Percentiles rank a stretch among this genome's conserved stretches.
Evolutionary conservation across 177 flowering plant genomes (phyloP).

Genomic region (Vitis hybrid): DNA sequence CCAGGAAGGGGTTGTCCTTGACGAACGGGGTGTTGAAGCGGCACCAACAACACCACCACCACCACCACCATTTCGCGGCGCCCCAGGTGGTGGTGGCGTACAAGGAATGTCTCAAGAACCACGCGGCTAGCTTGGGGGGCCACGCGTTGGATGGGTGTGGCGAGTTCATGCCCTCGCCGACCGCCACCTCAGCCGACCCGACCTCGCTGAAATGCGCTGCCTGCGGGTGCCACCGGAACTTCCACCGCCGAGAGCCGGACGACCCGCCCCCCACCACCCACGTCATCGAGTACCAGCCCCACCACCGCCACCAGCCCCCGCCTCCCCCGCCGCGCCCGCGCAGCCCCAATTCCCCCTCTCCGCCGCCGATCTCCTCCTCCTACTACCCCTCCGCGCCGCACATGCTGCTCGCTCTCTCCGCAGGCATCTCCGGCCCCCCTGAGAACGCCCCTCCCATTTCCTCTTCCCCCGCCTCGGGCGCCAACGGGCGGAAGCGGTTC

Average conservation of each 20-base stretch:
- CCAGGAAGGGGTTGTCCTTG: constrained; percentile 36
- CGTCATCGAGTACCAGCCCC: constrained; percentile 36
- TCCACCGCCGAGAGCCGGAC: constrained; percentile 81
- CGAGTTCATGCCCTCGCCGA: constrained; percentile 87
- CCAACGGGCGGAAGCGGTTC: constrained; percentile 53
- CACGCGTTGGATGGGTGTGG: constrained; percentile 95
- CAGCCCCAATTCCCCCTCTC: constrained; percentile 38
- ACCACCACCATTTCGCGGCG: constrained; percentile 10
- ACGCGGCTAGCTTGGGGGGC: constrained; percentile 80
- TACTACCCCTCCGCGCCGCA: constrained; percentile 70
- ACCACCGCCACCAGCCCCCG: constrained; percentile 38
- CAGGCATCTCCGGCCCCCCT: constrained; percentile 24
- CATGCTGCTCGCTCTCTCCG: constrained; percentile 72
- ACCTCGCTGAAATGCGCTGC: constrained; percentile 84
- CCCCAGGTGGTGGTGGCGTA: constrained; percentile 26
- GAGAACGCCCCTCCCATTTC: constrained; percentile 14
- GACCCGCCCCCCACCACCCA: constrained; percentile 29
- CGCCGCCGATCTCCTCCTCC: constrained; percentile 53
- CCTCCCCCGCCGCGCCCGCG: constrained; percentile 32
- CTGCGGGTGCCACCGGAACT: constrained; percentile 94
- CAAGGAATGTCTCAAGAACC: constrained; percentile 88
- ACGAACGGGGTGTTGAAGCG: constrained; percentile 71
- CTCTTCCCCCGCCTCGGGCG: neutral
- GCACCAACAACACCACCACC: constrained; percentile 29
- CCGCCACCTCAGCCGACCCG: constrained; percentile 51